Evolutionary conservation across 768 basidiomycete genomes (phyloP).

Genomic region (Naematelia encephala): DNA sequence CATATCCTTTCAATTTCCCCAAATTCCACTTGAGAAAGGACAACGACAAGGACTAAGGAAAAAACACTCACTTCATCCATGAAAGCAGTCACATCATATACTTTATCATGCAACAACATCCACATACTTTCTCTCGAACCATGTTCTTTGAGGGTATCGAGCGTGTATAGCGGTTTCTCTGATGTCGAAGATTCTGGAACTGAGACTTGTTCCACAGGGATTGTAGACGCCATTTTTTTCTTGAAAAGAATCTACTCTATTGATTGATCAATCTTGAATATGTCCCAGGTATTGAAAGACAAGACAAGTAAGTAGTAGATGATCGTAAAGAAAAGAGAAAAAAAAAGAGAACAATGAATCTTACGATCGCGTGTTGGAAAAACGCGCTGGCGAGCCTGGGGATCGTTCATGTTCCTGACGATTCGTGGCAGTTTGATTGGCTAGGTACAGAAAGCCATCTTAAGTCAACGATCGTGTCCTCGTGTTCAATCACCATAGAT

Average conservation of each 20-base stretch:
- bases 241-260: no score
- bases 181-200: not conserved
- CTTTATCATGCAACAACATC: constrained; percentile 80
- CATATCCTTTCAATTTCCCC: no score
- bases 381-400: not conserved
- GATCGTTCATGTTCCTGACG: constrained; percentile 10
- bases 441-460: not conserved
- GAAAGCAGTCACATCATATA: constrained; percentile 91
- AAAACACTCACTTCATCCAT: constrained; percentile 72
- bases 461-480: not conserved
- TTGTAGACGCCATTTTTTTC: constrained; percentile 20
- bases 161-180: constrained; percentile 44
- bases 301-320: no score
- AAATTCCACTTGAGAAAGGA: no score
- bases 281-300: no score
- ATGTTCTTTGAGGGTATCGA: constrained; percentile 74
- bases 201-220: constrained; percentile 6
- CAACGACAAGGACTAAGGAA: constrained; percentile 5
- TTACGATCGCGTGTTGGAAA: not conserved
- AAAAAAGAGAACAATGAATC: not conserved
- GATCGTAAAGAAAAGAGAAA: no score
- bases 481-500: no score
- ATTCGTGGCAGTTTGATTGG: constrained; percentile 24
- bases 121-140: constrained; percentile 71
- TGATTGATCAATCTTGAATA: no score